These are phyloP conservation scores for Neoboletus subvelutipes DNA, from an alignment of 768 basidiomycete genomes.

Conservation along the genomic window DNA sequence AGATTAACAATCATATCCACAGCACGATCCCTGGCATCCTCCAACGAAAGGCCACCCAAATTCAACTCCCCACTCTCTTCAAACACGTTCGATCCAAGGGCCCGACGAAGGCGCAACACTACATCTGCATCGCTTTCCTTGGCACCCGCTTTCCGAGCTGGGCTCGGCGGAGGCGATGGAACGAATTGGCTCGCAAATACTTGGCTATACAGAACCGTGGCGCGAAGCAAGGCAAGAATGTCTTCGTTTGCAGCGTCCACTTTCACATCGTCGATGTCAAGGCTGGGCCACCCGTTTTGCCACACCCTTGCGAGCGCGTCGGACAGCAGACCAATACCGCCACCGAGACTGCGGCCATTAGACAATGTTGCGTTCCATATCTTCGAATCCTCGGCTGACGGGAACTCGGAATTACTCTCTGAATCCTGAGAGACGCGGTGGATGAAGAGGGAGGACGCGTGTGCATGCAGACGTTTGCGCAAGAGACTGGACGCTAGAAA, in stretches of 20 bases:
- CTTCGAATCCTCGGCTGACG: slow-evolving; percentile 25
- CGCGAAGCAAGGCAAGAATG: slow-evolving; percentile 53
- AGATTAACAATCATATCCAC: slow-evolving; percentile 64
- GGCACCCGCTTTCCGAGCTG: slow-evolving; percentile 31
- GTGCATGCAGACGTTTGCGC: slow-evolving; percentile 49
- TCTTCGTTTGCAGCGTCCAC: slow-evolving; percentile 40
- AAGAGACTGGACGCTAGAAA: slow-evolving; percentile 52
- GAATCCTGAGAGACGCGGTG: slow-evolving; percentile 35
- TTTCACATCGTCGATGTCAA: slow-evolving; percentile 33
- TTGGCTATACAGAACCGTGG: slow-evolving; percentile 58
- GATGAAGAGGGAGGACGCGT: slow-evolving; percentile 58
- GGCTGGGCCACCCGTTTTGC: slow-evolving; percentile 35
- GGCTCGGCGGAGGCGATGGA: slow-evolving; percentile 61
- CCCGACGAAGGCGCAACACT: slow-evolving; percentile 48
- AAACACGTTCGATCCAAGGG: slow-evolving; percentile 55
- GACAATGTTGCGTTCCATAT: slow-evolving; percentile 52
- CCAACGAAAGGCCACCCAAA: slow-evolving; percentile 42
- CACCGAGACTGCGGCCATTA: slow-evolving; percentile 64
- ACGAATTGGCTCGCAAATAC: slow-evolving; percentile 50
- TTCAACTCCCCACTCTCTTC: slow-evolving; percentile 26
- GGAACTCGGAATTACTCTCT: slow-evolving; percentile 17
- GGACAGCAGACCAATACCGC: slow-evolving; percentile 52
- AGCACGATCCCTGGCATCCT: slow-evolving; percentile 74
- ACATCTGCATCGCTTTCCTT: slow-evolving; percentile 29
- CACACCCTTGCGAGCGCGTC: slow-evolving; percentile 57